Conservation (phyloP, 2,329 filamentous ascomycete genomes). For the Diplodia mutila region DNA sequence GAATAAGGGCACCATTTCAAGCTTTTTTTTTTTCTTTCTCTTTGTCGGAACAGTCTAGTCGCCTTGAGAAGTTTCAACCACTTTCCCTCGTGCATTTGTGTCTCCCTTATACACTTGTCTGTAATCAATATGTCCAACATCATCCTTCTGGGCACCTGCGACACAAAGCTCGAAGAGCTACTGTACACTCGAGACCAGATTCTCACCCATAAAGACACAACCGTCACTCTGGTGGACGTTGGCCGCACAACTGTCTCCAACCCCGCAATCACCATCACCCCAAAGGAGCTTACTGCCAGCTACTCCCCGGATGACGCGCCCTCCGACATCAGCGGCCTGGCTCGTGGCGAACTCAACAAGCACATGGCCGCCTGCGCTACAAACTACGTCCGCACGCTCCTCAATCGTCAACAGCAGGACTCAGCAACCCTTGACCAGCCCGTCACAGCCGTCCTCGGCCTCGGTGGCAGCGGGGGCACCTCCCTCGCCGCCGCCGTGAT, state of each 20-base stretch:
- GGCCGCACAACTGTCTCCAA: conserved; percentile 53
- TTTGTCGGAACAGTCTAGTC: neutral
- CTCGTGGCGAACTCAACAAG: conserved; percentile 61
- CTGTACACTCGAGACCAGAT: conserved; percentile 58
- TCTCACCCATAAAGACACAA: conserved; percentile 34
- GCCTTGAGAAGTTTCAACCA: neutral
- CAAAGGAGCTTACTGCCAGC: conserved; percentile 46
- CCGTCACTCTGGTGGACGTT: conserved; percentile 59
- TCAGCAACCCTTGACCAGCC: neutral
- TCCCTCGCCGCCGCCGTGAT: conserved; percentile 64
- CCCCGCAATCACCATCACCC: conserved; percentile 53
- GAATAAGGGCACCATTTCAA: neutral
- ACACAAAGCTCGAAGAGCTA: conserved; percentile 66
- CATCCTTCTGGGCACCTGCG: conserved; percentile 64
- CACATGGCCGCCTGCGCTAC: conserved; percentile 58
- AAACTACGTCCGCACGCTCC: conserved; percentile 40
- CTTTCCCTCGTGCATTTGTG: neutral
- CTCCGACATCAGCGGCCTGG: conserved; percentile 43
- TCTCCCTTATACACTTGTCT: neutral
- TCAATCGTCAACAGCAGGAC: neutral
- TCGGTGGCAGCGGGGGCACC: conserved; percentile 67
- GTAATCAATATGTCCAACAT: conserved; percentile 42
- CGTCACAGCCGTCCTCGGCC: conserved; percentile 62
- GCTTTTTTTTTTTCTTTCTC: neutral
- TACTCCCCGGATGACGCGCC: conserved; percentile 32